Percentiles rank a stretch among this genome's conserved stretches.
phyloP scores from a whole-genome alignment of 2,329 filamentous ascomycete genomes.

The Tolypocladium capitatum region DNA sequence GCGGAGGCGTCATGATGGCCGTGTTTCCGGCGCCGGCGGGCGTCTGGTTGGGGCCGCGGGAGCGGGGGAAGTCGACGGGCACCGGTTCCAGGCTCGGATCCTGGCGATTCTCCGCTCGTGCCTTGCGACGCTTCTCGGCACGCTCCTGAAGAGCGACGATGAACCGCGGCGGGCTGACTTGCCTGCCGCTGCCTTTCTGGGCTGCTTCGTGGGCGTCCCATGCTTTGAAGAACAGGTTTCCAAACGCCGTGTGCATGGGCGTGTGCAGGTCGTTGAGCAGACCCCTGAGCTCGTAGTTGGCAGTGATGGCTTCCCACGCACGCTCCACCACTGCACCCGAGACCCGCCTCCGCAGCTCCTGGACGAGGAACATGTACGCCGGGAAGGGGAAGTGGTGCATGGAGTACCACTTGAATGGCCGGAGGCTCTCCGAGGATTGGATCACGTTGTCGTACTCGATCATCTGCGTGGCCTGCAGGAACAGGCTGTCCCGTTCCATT shows the following conservation, averaged over 20 bases:
- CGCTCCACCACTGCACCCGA: conserved; percentile 43
- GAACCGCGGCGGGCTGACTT: conserved; percentile 29
- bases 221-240: conserved; percentile 44
- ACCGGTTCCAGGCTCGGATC: conserved; percentile 10
- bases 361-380: conserved; percentile 46
- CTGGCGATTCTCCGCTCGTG: conserved; percentile 14
- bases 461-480: conserved; percentile 42
- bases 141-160: conserved; percentile 34
- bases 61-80: conserved; percentile 12
- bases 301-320: conserved; percentile 42
- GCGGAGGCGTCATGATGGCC: conserved; percentile 19
- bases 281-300: conserved; percentile 39
- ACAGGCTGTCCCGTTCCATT: conserved; percentile 36
- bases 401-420: conserved; percentile 45
- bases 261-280: conserved; percentile 35
- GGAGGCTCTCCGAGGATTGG: conserved; percentile 35
- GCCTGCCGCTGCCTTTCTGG: conserved; percentile 28
- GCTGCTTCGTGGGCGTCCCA: conserved; percentile 45
- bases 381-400: conserved; percentile 47
- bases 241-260: conserved; percentile 45
- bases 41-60: conserved; percentile 3
- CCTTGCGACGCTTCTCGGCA: conserved; percentile 20
- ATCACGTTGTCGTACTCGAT: conserved; percentile 46
- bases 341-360: conserved; percentile 38
- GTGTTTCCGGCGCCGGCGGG: conserved; percentile 10